These are phyloP conservation scores for Bauhinia variegata DNA, from an alignment of 306 rosid genomes.

Conservation along the genomic window DNA sequence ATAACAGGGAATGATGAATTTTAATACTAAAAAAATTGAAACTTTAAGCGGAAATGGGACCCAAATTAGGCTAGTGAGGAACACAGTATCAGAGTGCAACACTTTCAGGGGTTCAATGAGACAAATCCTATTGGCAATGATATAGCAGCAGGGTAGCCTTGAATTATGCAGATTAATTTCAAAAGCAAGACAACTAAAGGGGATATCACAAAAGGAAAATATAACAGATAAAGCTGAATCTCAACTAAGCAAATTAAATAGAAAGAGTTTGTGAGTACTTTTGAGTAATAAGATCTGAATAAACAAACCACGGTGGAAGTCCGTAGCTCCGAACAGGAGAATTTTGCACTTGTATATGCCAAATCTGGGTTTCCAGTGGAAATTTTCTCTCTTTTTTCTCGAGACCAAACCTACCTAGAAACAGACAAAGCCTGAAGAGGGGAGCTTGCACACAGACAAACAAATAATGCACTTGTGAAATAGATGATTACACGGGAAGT, in stretches of 20 bases:
- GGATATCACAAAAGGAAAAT: slow-evolving; percentile 12
- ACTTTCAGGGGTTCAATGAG: slow-evolving; percentile 35
- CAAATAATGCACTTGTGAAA: slow-evolving; percentile 1
- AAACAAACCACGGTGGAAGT: slow-evolving; percentile 9
- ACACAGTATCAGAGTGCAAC: slow-evolving; percentile 34
- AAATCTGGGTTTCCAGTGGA: slow-evolving; percentile 30
- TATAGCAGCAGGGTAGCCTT: slow-evolving; percentile 29
- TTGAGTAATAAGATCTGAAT: slow-evolving; percentile 31
- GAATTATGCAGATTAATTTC: slow-evolving; percentile 11
- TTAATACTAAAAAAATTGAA: slow-evolving; percentile 47
- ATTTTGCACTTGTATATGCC: slow-evolving; percentile 26
- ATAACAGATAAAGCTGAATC: neutral
- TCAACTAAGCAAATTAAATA: neutral
- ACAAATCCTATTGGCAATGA: slow-evolving; percentile 21
- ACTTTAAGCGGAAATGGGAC: slow-evolving; percentile 52
- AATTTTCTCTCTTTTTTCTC: slow-evolving; percentile 24
- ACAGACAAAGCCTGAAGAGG: slow-evolving; percentile 2
- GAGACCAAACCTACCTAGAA: slow-evolving; percentile 6
- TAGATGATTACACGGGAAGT: too few species aligned
- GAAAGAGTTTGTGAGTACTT: slow-evolving; percentile 15
- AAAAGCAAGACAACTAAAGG: slow-evolving; percentile 4
- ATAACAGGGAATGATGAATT: slow-evolving; percentile 32
- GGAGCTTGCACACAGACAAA: slow-evolving; percentile 21
- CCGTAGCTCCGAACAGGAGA: slow-evolving; percentile 1
- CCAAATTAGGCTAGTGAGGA: slow-evolving; percentile 43